A percentile compares a stretch with the other conserved stretches of the same genome.
These are phyloP conservation scores for Suillus hirtellus DNA, from an alignment of 768 basidiomycete species.

Conservation along the genomic window DNA sequence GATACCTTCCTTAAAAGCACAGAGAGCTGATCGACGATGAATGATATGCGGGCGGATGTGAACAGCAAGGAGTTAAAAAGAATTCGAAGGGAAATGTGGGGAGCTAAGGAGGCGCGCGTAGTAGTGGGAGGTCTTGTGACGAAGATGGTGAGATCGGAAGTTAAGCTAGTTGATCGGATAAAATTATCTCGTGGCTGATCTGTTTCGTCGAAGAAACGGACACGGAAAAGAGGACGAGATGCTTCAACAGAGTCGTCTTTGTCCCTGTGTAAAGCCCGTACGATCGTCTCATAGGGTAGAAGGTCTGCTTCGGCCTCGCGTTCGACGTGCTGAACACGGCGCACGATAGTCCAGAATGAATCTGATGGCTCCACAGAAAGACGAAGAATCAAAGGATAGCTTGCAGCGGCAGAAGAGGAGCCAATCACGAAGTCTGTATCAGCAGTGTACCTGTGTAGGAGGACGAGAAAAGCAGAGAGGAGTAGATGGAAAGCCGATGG, in stretches of 20 bases:
- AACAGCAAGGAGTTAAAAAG: conserved; percentile 96
- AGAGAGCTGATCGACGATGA: conserved; percentile 84
- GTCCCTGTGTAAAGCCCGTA: conserved; percentile 64
- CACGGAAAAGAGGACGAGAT: conserved; percentile 75
- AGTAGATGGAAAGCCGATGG: conserved; percentile 91
- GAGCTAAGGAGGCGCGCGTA: conserved; percentile 68
- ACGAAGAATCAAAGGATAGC: conserved; percentile 82
- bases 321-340: conserved; percentile 83
- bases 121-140: conserved; percentile 72
- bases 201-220: conserved; percentile 95
- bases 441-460: conserved; percentile 93
- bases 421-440: conserved; percentile 93
- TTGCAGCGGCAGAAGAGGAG: conserved; percentile 74
- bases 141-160: conserved; percentile 92
- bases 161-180: conserved; percentile 75
- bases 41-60: conserved; percentile 70
- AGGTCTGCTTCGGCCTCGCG: conserved; percentile 79
- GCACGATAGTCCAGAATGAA: conserved; percentile 86
- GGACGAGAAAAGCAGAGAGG: conserved; percentile 86
- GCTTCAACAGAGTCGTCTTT: conserved; percentile 58
- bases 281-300: conserved; percentile 77
- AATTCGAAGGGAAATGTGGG: conserved; percentile 76
- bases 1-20: conserved; percentile 73
- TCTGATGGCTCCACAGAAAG: conserved; percentile 81
- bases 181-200: conserved; percentile 73